Evolutionary conservation across 352 stramenopile species (phyloP).

Genomic region (Pythium scleroteichum): DNA sequence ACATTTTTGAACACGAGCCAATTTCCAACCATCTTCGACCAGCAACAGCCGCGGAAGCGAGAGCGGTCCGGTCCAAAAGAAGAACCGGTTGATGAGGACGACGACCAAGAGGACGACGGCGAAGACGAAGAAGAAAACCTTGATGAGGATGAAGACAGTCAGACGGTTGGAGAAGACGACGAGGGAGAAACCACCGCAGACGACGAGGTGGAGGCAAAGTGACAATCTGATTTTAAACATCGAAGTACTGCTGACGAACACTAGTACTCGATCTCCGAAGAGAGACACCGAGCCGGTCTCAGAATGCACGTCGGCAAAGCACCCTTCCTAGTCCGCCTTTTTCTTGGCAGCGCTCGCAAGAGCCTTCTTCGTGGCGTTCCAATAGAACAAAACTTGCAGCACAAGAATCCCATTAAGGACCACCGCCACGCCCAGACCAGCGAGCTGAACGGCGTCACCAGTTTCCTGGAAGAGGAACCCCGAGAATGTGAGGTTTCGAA

Average conservation of each 20-base stretch:
- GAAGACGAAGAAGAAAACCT: conserved; percentile 33
- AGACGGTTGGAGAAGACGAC: conserved; percentile 10
- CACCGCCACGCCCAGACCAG: conserved; percentile 69
- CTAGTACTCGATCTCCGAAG: no score
- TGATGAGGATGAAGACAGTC: conserved; percentile 25
- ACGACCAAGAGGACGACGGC: conserved; percentile 31
- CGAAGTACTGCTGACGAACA: no score
- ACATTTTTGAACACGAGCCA: conserved; percentile 74
- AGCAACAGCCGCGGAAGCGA: conserved; percentile 57
- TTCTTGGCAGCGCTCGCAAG: conserved; percentile 62
- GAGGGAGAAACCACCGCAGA: conserved; percentile 1
- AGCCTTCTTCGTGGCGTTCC: conserved; percentile 77
- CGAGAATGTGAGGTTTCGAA: no score
- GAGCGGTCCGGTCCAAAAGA: conserved; percentile 34
- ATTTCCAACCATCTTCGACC: conserved; percentile 73
- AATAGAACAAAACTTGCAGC: conserved; percentile 81
- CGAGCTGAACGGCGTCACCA: conserved; percentile 69
- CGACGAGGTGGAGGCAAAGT: conserved; percentile 13
- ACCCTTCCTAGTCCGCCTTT: conserved; percentile 52
- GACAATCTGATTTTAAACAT: neutral
- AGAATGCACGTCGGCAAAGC: neutral
- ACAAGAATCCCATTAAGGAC: conserved; percentile 80
- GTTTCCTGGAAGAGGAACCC: no score
- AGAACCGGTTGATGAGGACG: conserved; percentile 32
- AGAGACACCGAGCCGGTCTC: neutral